Base-by-base conservation (phyloP, 108 stramenopile species). In the Craspedostauros australis region DNA sequence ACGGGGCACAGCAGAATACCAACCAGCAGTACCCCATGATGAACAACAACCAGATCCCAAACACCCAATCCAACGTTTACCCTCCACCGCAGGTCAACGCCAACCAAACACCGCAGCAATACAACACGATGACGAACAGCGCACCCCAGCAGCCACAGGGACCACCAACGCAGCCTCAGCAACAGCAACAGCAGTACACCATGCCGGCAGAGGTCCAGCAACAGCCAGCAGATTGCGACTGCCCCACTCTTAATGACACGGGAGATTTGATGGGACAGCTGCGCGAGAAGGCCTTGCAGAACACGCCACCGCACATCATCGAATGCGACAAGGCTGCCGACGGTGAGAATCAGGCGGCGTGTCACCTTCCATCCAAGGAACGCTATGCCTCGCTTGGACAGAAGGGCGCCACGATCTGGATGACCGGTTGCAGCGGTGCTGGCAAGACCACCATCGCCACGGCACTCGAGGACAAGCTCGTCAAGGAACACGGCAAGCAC, bases 381-480 rank as follows among this genome's bases (percentile, higher is more conserved):
- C 90, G 97, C 2, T 96, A 74, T 60, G 91, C 92, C 0, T 93
- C 97, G 0, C 47, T 96, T 46, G 73, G 81, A 23, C 97, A 98
- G 77, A 96, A 98, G 87, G 93, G 93, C 6, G 91, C 95, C 24
- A 96, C 95, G 2, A 71, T 98, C n/a, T 98, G 97, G 97, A 98
- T 98, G 97, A 98, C 97, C 11, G 97, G 97, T 7, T 94, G 96
- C 49, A 67, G 62, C 29, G 97, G 95, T 11, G 80, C 91, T 9
- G 97, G 97, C 22, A 98, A 98, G 63, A 96, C 95, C 16, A 98
- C 97, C 60, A 96, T 98, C 73, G 97, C 95, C 32, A 95, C 88
- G 21, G 94, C 95, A 1, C 62, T 98, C 46, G 97, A 98, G 80
- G 97, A 98, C 50, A 42, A 76, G 44, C 76, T 98, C 21, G 93